Evolutionary conservation across 2,329 filamentous ascomycete genomes (phyloP).

Genomic region (Colletotrichum sansevieriae): DNA sequence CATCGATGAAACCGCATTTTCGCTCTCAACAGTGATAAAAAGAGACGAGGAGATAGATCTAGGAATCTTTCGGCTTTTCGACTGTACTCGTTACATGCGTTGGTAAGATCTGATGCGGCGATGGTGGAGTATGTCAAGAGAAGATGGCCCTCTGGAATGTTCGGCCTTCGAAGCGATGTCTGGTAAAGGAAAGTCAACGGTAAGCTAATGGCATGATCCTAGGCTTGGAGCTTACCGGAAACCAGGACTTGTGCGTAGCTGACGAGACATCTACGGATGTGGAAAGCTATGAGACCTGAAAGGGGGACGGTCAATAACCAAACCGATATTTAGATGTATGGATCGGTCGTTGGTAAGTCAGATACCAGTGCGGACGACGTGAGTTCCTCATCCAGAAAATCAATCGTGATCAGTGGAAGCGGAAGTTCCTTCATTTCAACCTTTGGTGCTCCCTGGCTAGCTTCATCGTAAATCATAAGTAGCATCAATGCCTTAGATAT

Average conservation of each 20-base stretch:
- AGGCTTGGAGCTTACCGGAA: background rate
- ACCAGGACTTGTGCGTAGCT: background rate
- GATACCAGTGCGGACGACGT: background rate
- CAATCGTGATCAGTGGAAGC: background rate
- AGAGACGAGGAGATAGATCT: background rate
- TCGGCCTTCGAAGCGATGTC: background rate
- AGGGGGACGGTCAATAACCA: background rate
- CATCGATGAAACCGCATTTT: background rate
- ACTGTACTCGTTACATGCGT: background rate
- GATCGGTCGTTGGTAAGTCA: background rate
- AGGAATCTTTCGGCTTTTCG: background rate
- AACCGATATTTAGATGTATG: background rate
- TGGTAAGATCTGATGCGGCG: background rate
- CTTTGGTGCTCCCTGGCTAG: background rate
- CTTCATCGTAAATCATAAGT: background rate
- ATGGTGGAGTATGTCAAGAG: background rate
- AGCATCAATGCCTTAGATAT: background rate
- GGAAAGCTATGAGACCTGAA: background rate
- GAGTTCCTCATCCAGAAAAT: background rate
- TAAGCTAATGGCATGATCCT: background rate
- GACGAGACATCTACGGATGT: background rate
- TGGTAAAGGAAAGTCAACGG: too few relatives aligned
- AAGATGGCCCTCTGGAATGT: background rate
- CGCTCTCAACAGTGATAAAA: background rate
- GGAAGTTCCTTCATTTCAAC: background rate